These are phyloP conservation scores for Metarhizium brunneum DNA, from an alignment of 2,329 filamentous ascomycete species.

Conservation along the genomic window DNA sequence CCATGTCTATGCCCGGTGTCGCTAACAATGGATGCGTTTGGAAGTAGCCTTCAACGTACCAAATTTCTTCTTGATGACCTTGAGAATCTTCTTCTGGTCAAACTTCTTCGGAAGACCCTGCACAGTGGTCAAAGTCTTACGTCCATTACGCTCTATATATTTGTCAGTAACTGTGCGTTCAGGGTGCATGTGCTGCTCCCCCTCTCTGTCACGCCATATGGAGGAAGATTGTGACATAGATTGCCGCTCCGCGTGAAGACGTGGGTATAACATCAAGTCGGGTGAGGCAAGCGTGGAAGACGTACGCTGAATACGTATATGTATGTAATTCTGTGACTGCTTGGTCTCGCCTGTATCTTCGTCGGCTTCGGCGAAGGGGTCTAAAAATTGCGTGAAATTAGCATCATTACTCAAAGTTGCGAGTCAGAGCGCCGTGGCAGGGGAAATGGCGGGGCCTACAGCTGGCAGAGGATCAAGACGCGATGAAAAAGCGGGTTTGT, in stretches of 20 bases:
- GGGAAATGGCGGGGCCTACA: background rate
- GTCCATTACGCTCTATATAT: conserved; percentile 92
- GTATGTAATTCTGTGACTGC: conserved; percentile 95
- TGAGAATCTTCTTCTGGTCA: conserved; percentile 99
- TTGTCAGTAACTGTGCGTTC: conserved; percentile 27
- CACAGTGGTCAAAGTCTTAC: conserved; percentile 99
- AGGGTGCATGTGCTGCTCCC: background rate
- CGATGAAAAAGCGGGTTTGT: background rate
- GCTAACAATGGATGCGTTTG: background rate
- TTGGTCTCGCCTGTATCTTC: conserved; percentile 95
- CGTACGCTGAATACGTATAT: conserved; percentile 99
- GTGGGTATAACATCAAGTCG: background rate
- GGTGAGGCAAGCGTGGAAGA: conserved; percentile 17
- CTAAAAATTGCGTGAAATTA: conserved; percentile 34
- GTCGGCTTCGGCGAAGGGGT: conserved; percentile 99
- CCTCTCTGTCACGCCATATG: conserved; percentile 3
- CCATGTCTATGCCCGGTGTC: background rate
- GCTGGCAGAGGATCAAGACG: background rate
- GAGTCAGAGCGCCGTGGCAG: background rate
- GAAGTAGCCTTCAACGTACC: conserved; percentile 41
- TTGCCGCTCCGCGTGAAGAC: background rate
- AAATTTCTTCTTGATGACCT: conserved; percentile 99
- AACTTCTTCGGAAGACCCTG: conserved; percentile 99
- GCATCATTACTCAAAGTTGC: background rate
- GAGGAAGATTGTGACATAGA: background rate